Base-by-base conservation (phyloP, 805 yeast species). In the Cyberlindnera saturnus region DNA sequence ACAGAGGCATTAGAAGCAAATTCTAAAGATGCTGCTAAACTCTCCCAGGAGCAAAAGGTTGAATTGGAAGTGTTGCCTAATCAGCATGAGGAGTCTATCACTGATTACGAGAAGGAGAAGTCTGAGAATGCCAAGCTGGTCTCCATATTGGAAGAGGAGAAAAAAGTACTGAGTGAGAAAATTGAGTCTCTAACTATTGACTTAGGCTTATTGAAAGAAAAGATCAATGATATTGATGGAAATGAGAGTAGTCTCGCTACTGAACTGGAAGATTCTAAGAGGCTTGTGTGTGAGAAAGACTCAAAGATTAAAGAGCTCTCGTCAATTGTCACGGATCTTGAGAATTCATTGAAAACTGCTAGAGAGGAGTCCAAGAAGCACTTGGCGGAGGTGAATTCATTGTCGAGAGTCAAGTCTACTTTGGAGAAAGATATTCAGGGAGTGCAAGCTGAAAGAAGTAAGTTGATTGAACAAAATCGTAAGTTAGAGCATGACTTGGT, bases 51-150 rank as follows among this genome's bases (percentile, higher is more conserved):
- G 2, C 51, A 61, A 14, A 56, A 60, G 41, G 32, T 43, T 7
- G 59, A 62, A 45, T 35, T 55, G 9, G 62, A 59, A 39, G 40
- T 40, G 14, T 41, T 70, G 33, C 53, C 70, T 33, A 49, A 62
- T 6, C 69, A 70, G 46, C 66, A 66, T 41, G 49, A 45, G 26
- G 15, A 33, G 23, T 36, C 41, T 8, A 14, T 31, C 8, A 38
- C 26, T 14, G 41, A 39, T 16, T 48, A 53, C 36, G 45, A 61
- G 55, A 40, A 63, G 35, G 52, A 46, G 16, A 50, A 46, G 20
- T 26, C 47, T 7, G 48, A 49, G 20, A 46, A 42, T n/a, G 16
- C 36, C 3, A 51, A 53, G 37, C 17, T 28, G 15, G 34, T 45
- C 15, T 20, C 23, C 5, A 38, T 38, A 9, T 40, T 63, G 35